Evolutionary conservation across 768 basidiomycete species (phyloP).

Genomic region (Collybia mongolica): DNA sequence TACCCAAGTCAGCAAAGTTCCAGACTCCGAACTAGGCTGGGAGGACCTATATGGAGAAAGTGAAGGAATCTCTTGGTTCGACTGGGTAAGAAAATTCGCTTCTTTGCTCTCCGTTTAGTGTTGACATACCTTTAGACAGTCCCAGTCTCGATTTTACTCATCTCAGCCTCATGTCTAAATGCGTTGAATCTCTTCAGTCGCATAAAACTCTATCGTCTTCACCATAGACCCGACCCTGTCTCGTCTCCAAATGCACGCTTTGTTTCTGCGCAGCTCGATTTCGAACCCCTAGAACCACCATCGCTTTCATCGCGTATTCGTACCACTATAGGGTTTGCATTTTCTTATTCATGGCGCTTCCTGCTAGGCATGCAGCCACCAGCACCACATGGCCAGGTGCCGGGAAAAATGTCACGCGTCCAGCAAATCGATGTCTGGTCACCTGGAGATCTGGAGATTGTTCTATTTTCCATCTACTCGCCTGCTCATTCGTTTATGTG

Average conservation of each 20-base stretch:
- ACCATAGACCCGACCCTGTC: slow-evolving; percentile 60
- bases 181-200: slow-evolving; percentile 69
- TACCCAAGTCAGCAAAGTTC: slow-evolving; percentile 50
- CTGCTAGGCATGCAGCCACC: slow-evolving; percentile 60
- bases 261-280: slow-evolving; percentile 52
- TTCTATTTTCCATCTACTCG: slow-evolving; percentile 74
- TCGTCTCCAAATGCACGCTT: slow-evolving; percentile 70
- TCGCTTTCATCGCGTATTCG: slow-evolving; percentile 44
- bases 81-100: slow-evolving; percentile 58
- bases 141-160: slow-evolving; percentile 55
- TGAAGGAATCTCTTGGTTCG: slow-evolving; percentile 67
- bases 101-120: slow-evolving; percentile 3
- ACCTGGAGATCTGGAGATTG: slow-evolving; percentile 69
- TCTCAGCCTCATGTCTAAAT: slow-evolving; percentile 56
- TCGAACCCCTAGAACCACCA: slow-evolving; percentile 40
- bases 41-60: slow-evolving; percentile 75
- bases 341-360: slow-evolving; percentile 64
- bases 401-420: slow-evolving; percentile 49
- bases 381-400: slow-evolving; percentile 29
- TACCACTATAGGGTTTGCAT: slow-evolving; percentile 46
- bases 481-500: slow-evolving; percentile 75
- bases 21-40: slow-evolving; percentile 74
- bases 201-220: slow-evolving; percentile 67
- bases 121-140: slow-evolving; percentile 47
- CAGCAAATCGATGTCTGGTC: slow-evolving; percentile 81